phyloP scores from a whole-genome alignment of 208 protist genomes.

The Acanthamoeba triangularis region DNA sequence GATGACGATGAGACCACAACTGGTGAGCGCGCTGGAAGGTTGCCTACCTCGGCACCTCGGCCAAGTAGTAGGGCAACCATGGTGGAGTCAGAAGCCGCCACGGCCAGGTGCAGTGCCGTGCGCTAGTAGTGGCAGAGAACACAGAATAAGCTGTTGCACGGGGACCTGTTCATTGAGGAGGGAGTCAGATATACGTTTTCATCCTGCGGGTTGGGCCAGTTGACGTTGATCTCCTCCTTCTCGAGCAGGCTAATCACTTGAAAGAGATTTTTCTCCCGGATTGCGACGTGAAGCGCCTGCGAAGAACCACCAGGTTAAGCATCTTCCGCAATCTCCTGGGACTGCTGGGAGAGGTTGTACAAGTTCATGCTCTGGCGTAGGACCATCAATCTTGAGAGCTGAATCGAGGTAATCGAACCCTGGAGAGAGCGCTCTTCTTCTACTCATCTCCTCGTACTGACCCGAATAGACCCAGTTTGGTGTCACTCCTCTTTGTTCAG shows the following conservation, averaged over 20 bases:
- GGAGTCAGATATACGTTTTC: not conserved
- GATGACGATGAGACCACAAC: not conserved
- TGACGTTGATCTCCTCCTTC: conserved; percentile 60
- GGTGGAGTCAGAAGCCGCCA: conserved; percentile 28
- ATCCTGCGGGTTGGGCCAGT: conserved; percentile 44
- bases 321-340: not conserved
- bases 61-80: conserved; percentile 50
- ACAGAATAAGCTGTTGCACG: not conserved
- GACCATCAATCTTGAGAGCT: not conserved
- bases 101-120: conserved; percentile 45
- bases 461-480: no score
- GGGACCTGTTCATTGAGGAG: not conserved
- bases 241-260: conserved; percentile 54
- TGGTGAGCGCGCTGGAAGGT: not conserved
- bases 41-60: conserved; percentile 37
- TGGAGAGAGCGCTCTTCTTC: not conserved
- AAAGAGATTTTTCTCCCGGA: conserved; percentile 33
- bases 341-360: not conserved
- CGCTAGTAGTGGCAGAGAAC: not conserved
- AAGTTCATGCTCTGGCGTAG: not conserved
- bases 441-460: not conserved
- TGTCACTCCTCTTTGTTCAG: no score
- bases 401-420: not conserved
- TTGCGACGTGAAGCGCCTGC: not conserved
- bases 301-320: not conserved